A percentile compares a stretch with the other conserved stretches of the same genome.
These are phyloP conservation scores for Carex sylvatica DNA, from an alignment of 202 grass and related monocot genomes.

Conservation along the genomic window DNA sequence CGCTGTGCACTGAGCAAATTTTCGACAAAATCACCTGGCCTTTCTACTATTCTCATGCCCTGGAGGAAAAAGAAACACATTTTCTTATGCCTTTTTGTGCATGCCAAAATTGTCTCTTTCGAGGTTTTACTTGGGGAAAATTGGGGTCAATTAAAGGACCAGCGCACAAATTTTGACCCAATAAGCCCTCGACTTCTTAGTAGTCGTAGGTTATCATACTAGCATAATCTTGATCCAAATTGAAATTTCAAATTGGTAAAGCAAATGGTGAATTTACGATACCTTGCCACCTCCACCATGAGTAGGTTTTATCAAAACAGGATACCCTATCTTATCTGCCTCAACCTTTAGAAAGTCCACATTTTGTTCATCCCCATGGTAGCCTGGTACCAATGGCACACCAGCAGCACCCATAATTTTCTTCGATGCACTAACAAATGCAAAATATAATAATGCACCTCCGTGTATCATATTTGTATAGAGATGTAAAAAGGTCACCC, in stretches of 20 bases:
- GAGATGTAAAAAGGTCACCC: too few species aligned
- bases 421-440: conserved; percentile 73
- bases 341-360: conserved; percentile 64
- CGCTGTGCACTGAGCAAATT: conserved; percentile 68
- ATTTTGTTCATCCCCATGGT: conserved; percentile 84
- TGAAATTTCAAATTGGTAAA: background rate
- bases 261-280: background rate
- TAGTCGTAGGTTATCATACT: background rate
- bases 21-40: conserved; percentile 72
- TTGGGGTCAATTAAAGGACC: background rate
- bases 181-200: background rate
- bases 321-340: conserved; percentile 89
- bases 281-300: conserved; percentile 98
- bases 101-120: background rate
- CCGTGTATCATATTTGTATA: too few species aligned
- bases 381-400: conserved; percentile 77
- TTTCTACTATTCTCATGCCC: conserved; percentile 93
- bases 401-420: conserved; percentile 94
- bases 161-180: background rate
- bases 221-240: background rate
- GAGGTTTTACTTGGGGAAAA: background rate
- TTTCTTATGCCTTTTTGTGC: background rate
- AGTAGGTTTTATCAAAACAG: conserved; percentile 93
- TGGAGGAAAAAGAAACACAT: conserved; percentile 34
- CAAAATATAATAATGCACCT: background rate